phyloP scores from a whole-genome alignment of 2,329 filamentous ascomycete species.

The Chaetomium strumarium region DNA sequence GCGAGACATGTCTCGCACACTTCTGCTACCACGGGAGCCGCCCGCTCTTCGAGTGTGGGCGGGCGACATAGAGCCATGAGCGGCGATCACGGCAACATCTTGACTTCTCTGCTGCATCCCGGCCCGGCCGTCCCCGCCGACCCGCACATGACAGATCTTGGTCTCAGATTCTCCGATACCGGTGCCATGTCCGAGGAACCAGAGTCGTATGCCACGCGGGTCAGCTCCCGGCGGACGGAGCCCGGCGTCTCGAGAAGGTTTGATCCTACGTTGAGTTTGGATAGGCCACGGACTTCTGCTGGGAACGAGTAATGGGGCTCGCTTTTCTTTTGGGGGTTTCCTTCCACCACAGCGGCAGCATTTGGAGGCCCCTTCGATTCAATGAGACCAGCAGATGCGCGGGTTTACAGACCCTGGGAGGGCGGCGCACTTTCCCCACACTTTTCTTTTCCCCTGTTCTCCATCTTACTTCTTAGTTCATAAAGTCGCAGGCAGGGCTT shows the following conservation, averaged over 20 bases:
- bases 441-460: no score
- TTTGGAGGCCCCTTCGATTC: no score
- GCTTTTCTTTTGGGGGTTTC: neutral
- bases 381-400: no score
- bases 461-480: no score
- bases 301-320: neutral
- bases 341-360: neutral
- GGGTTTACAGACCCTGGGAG: no score
- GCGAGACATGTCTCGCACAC: constrained; percentile 33
- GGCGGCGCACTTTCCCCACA: no score
- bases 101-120: constrained; percentile 44
- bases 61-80: constrained; percentile 34
- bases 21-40: constrained; percentile 27
- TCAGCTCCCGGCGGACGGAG: constrained; percentile 18
- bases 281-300: constrained; percentile 8
- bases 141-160: neutral
- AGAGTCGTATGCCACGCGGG: constrained; percentile 13
- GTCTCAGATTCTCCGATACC: constrained; percentile 3
- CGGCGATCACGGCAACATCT: constrained; percentile 37
- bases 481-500: no score
- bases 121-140: constrained; percentile 37
- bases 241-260: constrained; percentile 8
- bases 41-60: constrained; percentile 27
- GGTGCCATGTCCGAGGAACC: constrained; percentile 15
- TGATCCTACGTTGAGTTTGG: neutral